Evolutionary conservation across 495 filamentous ascomycete genomes (phyloP), one percentile per base, ranked within the genome.

Genomic region (Lentithecium fluviatile): DNA sequence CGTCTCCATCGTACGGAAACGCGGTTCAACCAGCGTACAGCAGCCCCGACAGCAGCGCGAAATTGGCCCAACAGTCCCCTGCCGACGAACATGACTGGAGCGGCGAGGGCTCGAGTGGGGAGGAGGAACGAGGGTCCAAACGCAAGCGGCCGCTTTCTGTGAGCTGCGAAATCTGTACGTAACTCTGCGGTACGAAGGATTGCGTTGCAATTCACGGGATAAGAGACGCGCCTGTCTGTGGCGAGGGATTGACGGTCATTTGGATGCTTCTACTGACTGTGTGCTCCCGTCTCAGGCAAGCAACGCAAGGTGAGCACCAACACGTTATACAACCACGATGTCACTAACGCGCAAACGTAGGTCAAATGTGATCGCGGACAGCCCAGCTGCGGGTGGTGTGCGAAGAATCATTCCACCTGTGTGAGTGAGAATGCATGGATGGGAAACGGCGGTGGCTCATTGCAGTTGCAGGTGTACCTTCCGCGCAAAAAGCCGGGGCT

Each of bases 401-500:
- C 19, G 40, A 43, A 43, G 40, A 43, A 43, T 20, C 40, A 43
- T 20, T 43, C 40, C 6, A 43, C 40, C 13, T 43, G 40, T 20
- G 40, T 43, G 19, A 15, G 40, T 43, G 5, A 3, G 13, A n/a
- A 20, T 20, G 19, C 15, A 8, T 15, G 36, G 7, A 15, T 38
- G 15, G 36, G 8, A 8, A 8, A 20, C 5, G 13, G 6, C 13
- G 4, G 40, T 20, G 19, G 40, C 40, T 43, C 13, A 43, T 20
- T n/a, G 5, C 19, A 20, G 13, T 10, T 32, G 40, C 40, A 43
- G 40, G 15, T 43, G 15, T 94, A 94, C 73, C 90, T 86, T 69
- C 88, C 90, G 68, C 81, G 89, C 19, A 93, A 91, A 76, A 93
- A 93, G 71, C 89, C 89, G 20, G 89, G 89, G 0, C 75, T 93